Base-by-base conservation (phyloP, 306 rosid genomes). In the Bauhinia variegata region DNA sequence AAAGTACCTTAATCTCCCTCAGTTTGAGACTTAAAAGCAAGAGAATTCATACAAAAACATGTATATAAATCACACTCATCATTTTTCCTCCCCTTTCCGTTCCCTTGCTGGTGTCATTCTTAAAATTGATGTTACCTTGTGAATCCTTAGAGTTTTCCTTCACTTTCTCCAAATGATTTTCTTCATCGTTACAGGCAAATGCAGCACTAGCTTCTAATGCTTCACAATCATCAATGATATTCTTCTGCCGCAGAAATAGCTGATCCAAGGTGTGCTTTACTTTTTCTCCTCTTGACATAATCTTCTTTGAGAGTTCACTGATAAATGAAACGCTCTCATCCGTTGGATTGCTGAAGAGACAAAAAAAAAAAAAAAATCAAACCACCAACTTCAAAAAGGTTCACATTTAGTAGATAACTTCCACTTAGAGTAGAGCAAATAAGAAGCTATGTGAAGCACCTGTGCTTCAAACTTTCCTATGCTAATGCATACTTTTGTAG, bases 231-330 rank as follows among this genome's bases (percentile, higher is more conserved):
- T 18, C 11, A 10, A 1, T 12, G 33, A 4, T 55, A 39, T 7
- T 47, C 43, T 28, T 12, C 10, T 9, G 16, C 18, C 11, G 1
- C 52, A 43, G 19, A 31, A 30, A 5, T 23, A 23, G 28, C 19
- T 36, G 19, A 38, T 47, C 1, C 72, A 69, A 7, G 15, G 47
- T 2, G 28, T 15, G 0, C 61, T 9, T 62, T 61, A 15, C 48
- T 48, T 5, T 23, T 23, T 41, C 4, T 55, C 60, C 42, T 41
- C 68, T 63, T 0, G 34, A 49, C 31, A 56, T 57, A 30, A 70
- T 56, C 56, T 23, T 63, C 57, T 41, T 56, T 2, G 36, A 38
- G 1, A 49, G 56, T 55, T 48, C 76, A 50, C 31, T 44, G 50
- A 63, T 46, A 30, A 14, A 34, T 63, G 14, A 19, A 70, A 4